These are phyloP conservation scores for Picocystis salinarum DNA, from an alignment of 139 green algal genomes.

Conservation along the genomic window DNA sequence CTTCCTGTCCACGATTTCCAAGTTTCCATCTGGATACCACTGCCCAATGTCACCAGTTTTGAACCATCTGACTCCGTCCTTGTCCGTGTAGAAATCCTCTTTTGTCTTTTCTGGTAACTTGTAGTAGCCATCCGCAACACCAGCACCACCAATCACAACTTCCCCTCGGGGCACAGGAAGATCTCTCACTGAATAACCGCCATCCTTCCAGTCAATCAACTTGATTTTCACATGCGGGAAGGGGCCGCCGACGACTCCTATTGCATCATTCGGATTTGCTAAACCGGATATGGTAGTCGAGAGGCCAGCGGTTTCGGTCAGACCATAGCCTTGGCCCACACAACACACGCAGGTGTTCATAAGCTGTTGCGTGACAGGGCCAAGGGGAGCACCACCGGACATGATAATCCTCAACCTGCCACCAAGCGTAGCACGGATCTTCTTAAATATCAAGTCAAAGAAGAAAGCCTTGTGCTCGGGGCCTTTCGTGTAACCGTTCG, in stretches of 20 bases:
- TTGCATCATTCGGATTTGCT: too few species aligned
- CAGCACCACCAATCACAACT: conserved; percentile 6
- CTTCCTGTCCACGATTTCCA: conserved; percentile 27
- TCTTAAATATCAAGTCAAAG: conserved; percentile 24
- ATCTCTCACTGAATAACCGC: not conserved
- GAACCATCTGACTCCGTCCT: conserved; percentile 18
- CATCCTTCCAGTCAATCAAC: conserved; percentile 8
- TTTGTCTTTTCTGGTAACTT: conserved; percentile 2
- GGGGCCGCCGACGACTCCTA: conserved; percentile 2
- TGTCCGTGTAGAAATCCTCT: conserved; percentile 6
- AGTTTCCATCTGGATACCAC: conserved; percentile 10
- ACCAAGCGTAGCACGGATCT: conserved; percentile 13
- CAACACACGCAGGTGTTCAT: conserved; percentile 25
- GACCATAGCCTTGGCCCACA: conserved; percentile 9
- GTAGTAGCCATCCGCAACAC: conserved; percentile 5
- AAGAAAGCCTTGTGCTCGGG: too few species aligned
- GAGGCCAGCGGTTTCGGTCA: conserved; percentile 8
- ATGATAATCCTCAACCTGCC: conserved; percentile 18
- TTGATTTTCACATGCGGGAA: not conserved
- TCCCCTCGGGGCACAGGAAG: conserved; percentile 7
- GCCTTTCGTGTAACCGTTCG: too few species aligned
- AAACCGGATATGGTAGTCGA: too few species aligned
- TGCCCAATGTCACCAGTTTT: conserved; percentile 22
- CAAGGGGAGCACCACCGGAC: conserved; percentile 18
- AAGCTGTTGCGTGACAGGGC: conserved; percentile 20